Base-by-base conservation (phyloP, 169 alveolate species). In the Plasmodium gaboni region DNA sequence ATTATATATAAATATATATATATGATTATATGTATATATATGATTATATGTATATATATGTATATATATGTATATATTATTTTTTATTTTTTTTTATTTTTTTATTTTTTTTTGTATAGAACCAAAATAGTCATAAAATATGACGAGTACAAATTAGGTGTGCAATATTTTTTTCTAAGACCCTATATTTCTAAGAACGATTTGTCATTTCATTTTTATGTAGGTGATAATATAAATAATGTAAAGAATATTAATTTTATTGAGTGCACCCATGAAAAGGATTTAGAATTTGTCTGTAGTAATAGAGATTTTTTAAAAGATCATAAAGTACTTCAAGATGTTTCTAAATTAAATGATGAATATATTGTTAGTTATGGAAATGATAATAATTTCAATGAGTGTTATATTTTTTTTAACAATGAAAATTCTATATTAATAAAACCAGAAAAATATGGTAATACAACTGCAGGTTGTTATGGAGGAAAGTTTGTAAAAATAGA, bases 361-460 rank as follows among this genome's bases (percentile, higher is more conserved):
- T 73, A 55, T 50, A 7, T 73, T 10, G 42, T 71, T 8, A 73
- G 51, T 24, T 73, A 55, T 24, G 51, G n/a, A 15, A 9, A 46
- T 1, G 42, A 50, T 7, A 46, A 73, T 12, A 28, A 55, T 13
- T 55, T 9, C 6, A n/a, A 53, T 9, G 70, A 13, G 19, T 73
- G 87, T 64, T 73, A 73, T 63, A 24, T 73, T 13, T 73, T 57
- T 48, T 73, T 57, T 44, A 17, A 70, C 10, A 64, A 73, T 2
- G 63, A 73, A 19, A 73, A 73, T 46, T 63, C 87, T 17, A 19
- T 72, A 17, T 38, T 72, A 6, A 8, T 72, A 4, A 72, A 72
- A 17, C 85, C 85, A 8, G 28, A 50, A 53, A 59, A 50, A 22
- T 12, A 48, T 1, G 44, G 42, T 3, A 2, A 53, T 50, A 3